phyloP scores from a whole-genome alignment of 2,329 filamentous ascomycete species.

The Cordyceps sp. region DNA sequence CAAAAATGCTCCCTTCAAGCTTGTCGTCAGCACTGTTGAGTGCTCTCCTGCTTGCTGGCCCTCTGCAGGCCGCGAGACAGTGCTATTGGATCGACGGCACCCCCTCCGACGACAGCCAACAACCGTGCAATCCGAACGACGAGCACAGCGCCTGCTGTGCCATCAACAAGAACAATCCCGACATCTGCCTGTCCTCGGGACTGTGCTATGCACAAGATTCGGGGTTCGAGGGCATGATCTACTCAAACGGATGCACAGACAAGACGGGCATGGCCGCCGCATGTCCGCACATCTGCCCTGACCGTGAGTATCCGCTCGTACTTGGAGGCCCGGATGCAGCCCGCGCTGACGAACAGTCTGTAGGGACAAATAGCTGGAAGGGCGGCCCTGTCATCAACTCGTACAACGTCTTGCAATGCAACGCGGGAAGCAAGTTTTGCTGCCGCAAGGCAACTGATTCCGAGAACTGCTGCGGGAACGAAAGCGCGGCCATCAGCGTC shows the following conservation, averaged over 20 bases:
- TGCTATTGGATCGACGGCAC: conserved; percentile 6
- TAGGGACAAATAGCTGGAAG: conserved; percentile 3
- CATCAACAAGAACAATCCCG: conserved; percentile 4
- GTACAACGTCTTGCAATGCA: conserved; percentile 7
- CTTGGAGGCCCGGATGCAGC: too few species aligned
- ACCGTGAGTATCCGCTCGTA: too few species aligned
- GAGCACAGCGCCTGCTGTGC: conserved; percentile 8
- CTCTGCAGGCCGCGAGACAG: conserved; percentile 15
- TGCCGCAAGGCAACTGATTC: conserved; percentile 3
- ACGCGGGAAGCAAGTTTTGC: conserved; percentile 5
- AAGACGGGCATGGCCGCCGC: conserved; percentile 2
- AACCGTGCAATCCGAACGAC: conserved; percentile 6
- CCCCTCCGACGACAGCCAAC: not conserved
- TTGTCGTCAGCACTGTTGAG: not conserved
- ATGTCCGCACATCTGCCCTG: conserved; percentile 6
- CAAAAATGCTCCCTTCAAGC: not conserved
- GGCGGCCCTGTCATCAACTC: not conserved
- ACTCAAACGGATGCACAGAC: conserved; percentile 8
- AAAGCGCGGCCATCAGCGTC: not conserved
- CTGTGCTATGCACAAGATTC: conserved; percentile 6
- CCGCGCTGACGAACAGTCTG: not conserved
- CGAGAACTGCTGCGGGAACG: conserved; percentile 6
- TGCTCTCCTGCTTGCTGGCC: not conserved
- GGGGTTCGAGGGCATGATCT: conserved; percentile 6
- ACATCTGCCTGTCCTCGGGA: conserved; percentile 8